Evolutionary conservation across 441 rosid genomes (phyloP).

Genomic region (Mallotus japonicus): DNA sequence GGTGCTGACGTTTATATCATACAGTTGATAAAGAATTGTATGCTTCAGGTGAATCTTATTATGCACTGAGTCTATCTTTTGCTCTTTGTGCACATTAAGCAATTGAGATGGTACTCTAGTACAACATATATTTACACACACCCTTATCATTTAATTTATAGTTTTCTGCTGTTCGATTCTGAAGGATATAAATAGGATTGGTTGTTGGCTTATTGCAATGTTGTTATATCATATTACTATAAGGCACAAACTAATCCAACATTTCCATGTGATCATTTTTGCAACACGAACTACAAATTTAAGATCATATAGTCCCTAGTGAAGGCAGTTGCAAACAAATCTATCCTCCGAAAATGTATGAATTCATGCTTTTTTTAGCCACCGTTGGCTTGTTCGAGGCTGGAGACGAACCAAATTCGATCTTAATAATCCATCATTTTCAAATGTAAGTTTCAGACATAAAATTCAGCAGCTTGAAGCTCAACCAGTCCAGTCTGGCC

Average conservation of each 20-base stretch:
- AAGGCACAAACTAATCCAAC: too few species aligned
- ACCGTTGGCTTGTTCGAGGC: not conserved
- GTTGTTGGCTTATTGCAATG: not conserved
- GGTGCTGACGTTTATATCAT: too few species aligned
- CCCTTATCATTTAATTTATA: not conserved
- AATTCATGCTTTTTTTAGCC: not conserved
- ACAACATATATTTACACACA: too few species aligned
- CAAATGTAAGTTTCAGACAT: constrained; percentile 25
- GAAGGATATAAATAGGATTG: not conserved
- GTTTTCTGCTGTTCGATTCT: not conserved
- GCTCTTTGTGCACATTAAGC: too few species aligned
- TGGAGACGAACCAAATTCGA: not conserved
- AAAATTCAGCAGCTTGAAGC: constrained; percentile 50
- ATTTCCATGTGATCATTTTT: not conserved
- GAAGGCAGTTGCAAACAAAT: not conserved
- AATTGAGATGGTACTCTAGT: too few species aligned
- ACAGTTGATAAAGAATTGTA: too few species aligned
- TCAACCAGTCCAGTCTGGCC: constrained; percentile 55
- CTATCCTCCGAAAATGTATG: not conserved
- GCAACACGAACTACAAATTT: not conserved
- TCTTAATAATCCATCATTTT: too few species aligned
- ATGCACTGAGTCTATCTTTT: too few species aligned
- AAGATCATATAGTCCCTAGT: too few species aligned
- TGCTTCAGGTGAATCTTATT: not conserved
- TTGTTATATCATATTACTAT: too few species aligned